These are phyloP conservation scores for sunflower (Helianthus annuus) DNA, from an alignment of 129 eudicot genomes.

Conservation along the genomic window HanXRQr2.0-SUNRISE NC_035447.2:68358101-68358600, in stretches of 20 bases:
- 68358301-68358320: constrained; percentile 70
- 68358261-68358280: constrained; percentile 51
- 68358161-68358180: too few relatives aligned
- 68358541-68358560: constrained; percentile 20
- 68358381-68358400: constrained; percentile 12
- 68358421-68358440: constrained; percentile 33
- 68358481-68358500: constrained; percentile 51
- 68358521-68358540: constrained; percentile 31
- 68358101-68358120: too few relatives aligned
- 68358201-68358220: constrained; percentile 61
- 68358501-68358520: constrained; percentile 29
- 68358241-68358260: constrained; percentile 53
- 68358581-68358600: constrained; percentile 37
- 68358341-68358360: constrained; percentile 33
- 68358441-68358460: constrained; percentile 41
- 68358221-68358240: constrained; percentile 52
- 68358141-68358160: too few relatives aligned
- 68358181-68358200: constrained; percentile 1
- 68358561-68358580: constrained; percentile 38
- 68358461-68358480: constrained; percentile 49
- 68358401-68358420: constrained; percentile 34
- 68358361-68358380: constrained; percentile 3
- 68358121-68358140: too few relatives aligned
- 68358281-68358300: constrained; percentile 63
- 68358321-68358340: constrained; percentile 84